Conservation (phyloP, 2,329 filamentous ascomycete genomes). For the Venturiaceae sp. region DNA sequence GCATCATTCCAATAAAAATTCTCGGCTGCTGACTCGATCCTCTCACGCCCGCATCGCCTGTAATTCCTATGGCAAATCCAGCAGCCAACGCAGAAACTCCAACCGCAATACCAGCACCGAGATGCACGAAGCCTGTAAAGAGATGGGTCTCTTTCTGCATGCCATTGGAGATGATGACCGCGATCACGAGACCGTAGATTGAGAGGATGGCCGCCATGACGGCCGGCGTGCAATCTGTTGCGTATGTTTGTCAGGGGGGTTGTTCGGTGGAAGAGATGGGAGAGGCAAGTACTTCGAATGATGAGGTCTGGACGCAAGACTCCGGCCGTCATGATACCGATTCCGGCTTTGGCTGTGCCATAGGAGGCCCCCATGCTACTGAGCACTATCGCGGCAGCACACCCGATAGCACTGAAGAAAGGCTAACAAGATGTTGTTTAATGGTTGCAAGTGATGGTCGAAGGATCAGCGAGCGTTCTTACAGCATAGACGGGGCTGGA, state of each 20-base stretch:
- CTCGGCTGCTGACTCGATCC: slow-evolving; percentile 42
- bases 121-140: slow-evolving; percentile 76
- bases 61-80: slow-evolving; percentile 78
- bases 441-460: neutral
- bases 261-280: neutral
- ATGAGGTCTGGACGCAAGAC: neutral
- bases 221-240: neutral
- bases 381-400: neutral
- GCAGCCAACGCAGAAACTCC: slow-evolving; percentile 76
- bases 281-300: neutral
- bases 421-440: neutral
- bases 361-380: neutral
- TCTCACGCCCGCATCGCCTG: slow-evolving; percentile 48
- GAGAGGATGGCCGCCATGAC: slow-evolving; percentile 3
- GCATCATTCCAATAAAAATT: slow-evolving; percentile 9
- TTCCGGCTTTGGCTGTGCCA: slow-evolving; percentile 6
- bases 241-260: neutral
- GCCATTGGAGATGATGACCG: slow-evolving; percentile 75
- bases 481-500: slow-evolving; percentile 7
- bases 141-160: slow-evolving; percentile 63
- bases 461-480: too few species aligned
- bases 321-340: neutral
- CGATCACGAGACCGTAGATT: slow-evolving; percentile 68
- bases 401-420: slow-evolving; percentile 3
- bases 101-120: slow-evolving; percentile 73